Base-by-base conservation (phyloP, 2,329 filamentous ascomycete genomes). In the Teratosphaeriaceae sp. region DNA sequence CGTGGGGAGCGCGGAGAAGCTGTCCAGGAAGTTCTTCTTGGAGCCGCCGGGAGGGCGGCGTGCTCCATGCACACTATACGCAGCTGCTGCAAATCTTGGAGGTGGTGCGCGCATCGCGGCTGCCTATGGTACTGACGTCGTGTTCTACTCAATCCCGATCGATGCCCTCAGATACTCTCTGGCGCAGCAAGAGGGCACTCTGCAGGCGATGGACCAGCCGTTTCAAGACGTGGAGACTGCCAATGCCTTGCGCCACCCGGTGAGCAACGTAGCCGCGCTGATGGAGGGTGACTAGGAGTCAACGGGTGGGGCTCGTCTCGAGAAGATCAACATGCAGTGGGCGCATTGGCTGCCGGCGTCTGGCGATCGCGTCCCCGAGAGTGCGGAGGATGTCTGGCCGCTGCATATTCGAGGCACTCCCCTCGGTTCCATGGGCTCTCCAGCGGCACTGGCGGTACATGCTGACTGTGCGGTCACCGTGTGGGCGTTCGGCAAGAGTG, bases 111-210 rank as follows among this genome's bases (percentile, higher is more conserved):
- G 33, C 26, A 38, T 43, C 23, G 33, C 26, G 3, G 41, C 24
- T 19, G 23, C 24, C 7, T 43, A 43, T 34, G 41, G 34, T 11
- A 16, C n/a, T 13, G 15, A 33, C 19, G 22, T 43, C n/a, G 34
- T 43, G 12, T 16, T 43, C 16, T 43, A 38, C 34, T 29, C 33
- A 11, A 26, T 43, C 3, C 34, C 41, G 11, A 21, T 43, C 2
- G 41, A 43, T 20, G 26, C 19, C 4, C 23, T 43, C 6, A 7
- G 41, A 18, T 43, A 20, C 21, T 43, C 41, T 4, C 22, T 24
- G 12, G 41, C 41, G n/a, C 30, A 43, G 33, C 23, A 29, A 23
- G 41, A 38, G 41, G 29, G 18, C 8, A 38, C 41, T 18, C 20
- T 21, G 31, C 31, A 7, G n/a, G n/a, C 16, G 12, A 5, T 19